phyloP scores from a whole-genome alignment of 345 rosid species.

The Triadica sebifera region DNA sequence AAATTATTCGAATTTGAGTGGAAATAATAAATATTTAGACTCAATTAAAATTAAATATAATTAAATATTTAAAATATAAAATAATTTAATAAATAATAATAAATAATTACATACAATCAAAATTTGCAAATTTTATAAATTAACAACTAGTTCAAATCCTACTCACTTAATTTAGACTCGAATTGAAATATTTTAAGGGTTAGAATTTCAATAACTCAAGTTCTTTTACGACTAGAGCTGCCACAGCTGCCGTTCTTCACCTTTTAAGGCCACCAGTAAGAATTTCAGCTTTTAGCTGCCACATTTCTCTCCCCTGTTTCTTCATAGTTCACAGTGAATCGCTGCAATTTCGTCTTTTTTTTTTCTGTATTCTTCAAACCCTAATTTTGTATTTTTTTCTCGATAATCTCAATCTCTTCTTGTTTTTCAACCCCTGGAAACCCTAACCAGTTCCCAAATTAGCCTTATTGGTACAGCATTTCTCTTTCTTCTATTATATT shows the following conservation, averaged over 20 bases:
- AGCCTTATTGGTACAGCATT: neutral
- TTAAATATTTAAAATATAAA: no score
- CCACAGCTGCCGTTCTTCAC: neutral
- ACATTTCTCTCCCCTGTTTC: slow-evolving; percentile 17
- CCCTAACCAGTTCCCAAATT: neutral
- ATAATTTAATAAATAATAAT: no score
- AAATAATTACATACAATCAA: no score
- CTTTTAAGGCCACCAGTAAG: slow-evolving; percentile 15
- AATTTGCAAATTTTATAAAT: no score
- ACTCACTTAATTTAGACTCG: no score
- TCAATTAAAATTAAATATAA: no score
- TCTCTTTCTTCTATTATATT: neutral
- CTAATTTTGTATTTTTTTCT: neutral
- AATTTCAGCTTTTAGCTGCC: slow-evolving; percentile 7
- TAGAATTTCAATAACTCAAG: no score
- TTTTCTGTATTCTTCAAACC: slow-evolving; percentile 8
- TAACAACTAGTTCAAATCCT: no score
- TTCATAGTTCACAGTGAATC: slow-evolving; percentile 16
- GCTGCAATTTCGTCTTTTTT: slow-evolving; percentile 8
- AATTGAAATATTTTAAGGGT: no score
- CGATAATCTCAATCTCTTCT: neutral
- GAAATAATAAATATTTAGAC: no score
- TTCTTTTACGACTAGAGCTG: no score
- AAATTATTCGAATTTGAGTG: no score
- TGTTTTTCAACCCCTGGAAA: neutral